Base-by-base conservation (phyloP, 495 filamentous ascomycete genomes). In the Thermochaetoides thermophila region DNA sequence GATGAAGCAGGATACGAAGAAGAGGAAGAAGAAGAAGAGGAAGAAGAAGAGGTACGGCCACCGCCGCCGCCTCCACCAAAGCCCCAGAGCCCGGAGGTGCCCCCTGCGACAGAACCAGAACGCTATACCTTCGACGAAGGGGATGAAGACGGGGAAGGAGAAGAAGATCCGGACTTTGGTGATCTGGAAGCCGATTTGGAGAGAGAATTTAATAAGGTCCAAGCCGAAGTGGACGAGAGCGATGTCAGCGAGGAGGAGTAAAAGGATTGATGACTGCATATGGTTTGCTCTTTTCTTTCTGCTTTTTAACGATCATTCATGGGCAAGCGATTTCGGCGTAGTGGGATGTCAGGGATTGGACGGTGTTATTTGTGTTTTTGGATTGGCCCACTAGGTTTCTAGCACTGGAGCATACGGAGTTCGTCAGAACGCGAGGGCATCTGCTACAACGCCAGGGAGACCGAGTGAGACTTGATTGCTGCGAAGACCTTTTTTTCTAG, bases 181-280 rank as follows among this genome's bases (percentile, higher is more conserved):
- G 53, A 62, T 12, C 44, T 63, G 10, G 62, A 62, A 29, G 56
- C 54, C 9, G 56, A 51, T 31, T 33, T 63, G 17, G 45, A 55
- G 26, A 49, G 38, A 8, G 55, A 55, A 40, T 40, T 63, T 13
- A 42, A 31, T 2, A 44, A 55, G 28, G 37, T 34, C 10, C 17
- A 41, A 40, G 36, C 38, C 11, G 54, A 28, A 9, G n/a, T n/a
- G n/a, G 21, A 34, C 16, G 47, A 48, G 4, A 43, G 40, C 13
- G 50, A 54, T 16, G 45, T 52, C 24, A 54, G 50, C 35, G 50
- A 52, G 39, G 50, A 54, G 39, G 50, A 54, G 39, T 54, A 20
- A 29, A n/a, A n/a, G n/a, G n/a, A n/a, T n/a, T n/a, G n/a, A n/a
- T n/a, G n/a, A n/a, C n/a, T n/a, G n/a, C n/a, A n/a, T n/a, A n/a